Evolutionary conservation across 495 filamentous ascomycete genomes (phyloP).

Genomic region (Xylaria longipes): DNA sequence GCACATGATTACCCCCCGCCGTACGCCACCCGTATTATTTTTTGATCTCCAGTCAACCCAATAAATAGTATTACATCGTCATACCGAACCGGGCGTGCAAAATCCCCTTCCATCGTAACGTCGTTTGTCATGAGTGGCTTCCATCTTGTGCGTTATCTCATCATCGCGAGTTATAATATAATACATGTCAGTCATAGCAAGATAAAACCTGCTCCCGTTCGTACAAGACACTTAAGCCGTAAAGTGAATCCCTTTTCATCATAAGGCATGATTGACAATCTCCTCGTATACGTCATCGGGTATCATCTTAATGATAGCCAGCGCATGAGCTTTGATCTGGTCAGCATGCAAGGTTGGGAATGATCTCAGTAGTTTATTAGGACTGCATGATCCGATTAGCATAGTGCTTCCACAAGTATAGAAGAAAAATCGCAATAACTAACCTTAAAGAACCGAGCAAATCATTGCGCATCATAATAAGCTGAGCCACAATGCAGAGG

Average conservation of each 20-base stretch:
- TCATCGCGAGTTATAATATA: slow-evolving; percentile 10
- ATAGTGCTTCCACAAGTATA: slow-evolving; percentile 21
- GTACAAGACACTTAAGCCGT: not conserved
- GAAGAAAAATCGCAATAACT: slow-evolving; percentile 29
- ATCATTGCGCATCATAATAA: slow-evolving; percentile 84
- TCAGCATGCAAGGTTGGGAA: slow-evolving; percentile 85
- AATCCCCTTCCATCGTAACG: slow-evolving; percentile 6
- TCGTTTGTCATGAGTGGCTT: not conserved
- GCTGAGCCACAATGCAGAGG: slow-evolving; percentile 94
- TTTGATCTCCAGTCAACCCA: not conserved
- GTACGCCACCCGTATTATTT: not conserved
- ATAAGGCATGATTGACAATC: slow-evolving; percentile 86
- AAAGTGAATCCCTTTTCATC: slow-evolving; percentile 19
- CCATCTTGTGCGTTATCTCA: slow-evolving; percentile 13
- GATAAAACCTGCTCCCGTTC: not conserved
- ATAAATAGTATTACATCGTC: slow-evolving; percentile 7
- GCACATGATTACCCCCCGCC: not conserved
- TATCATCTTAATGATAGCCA: slow-evolving; percentile 82
- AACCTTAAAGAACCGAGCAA: slow-evolving; percentile 85
- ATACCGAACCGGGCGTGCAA: not conserved
- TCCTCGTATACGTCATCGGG: slow-evolving; percentile 88
- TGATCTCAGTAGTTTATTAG: slow-evolving; percentile 88
- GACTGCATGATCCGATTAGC: slow-evolving; percentile 57
- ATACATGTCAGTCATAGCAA: slow-evolving; percentile 15
- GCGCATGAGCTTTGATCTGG: slow-evolving; percentile 77